Evolutionary conservation across 2,329 filamentous ascomycete genomes (phyloP).

Genomic region (Colletotrichum sp.): DNA sequence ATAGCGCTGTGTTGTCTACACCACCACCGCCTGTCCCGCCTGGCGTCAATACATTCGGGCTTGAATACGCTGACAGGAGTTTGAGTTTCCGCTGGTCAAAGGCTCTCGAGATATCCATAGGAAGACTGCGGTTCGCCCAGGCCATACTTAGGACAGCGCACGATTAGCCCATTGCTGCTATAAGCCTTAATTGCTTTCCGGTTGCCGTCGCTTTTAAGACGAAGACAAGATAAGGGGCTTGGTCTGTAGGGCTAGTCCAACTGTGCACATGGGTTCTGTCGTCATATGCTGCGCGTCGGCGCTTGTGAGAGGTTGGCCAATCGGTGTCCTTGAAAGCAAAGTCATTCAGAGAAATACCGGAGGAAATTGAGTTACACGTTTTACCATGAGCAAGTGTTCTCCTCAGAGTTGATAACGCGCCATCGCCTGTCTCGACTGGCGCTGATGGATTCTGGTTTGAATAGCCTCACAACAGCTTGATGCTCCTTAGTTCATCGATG

Average conservation of each 20-base stretch:
- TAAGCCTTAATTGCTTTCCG: too few species aligned
- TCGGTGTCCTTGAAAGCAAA: too few species aligned
- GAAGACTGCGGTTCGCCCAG: background rate
- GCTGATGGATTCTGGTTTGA: rapidly evolving
- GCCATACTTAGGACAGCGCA: background rate
- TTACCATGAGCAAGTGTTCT: too few species aligned
- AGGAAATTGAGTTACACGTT: too few species aligned
- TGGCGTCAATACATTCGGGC: background rate
- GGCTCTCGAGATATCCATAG: background rate
- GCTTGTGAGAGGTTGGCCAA: too few species aligned
- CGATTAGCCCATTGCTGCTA: too few species aligned
- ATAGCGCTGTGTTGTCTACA: background rate
- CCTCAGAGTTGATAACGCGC: too few species aligned
- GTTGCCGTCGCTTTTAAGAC: background rate
- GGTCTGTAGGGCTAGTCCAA: background rate
- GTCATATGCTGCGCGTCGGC: background rate
- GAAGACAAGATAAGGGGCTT: background rate
- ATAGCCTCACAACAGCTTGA: rapidly evolving
- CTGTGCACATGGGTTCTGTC: background rate
- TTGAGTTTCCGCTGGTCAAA: background rate
- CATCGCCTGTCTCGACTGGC: background rate
- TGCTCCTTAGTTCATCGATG: background rate
- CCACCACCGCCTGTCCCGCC: background rate
- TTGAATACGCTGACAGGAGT: background rate
- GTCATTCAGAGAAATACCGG: too few species aligned